Conservation (phyloP, 106 monocot genomes). For the Dioscorea dumetorum region DNA sequence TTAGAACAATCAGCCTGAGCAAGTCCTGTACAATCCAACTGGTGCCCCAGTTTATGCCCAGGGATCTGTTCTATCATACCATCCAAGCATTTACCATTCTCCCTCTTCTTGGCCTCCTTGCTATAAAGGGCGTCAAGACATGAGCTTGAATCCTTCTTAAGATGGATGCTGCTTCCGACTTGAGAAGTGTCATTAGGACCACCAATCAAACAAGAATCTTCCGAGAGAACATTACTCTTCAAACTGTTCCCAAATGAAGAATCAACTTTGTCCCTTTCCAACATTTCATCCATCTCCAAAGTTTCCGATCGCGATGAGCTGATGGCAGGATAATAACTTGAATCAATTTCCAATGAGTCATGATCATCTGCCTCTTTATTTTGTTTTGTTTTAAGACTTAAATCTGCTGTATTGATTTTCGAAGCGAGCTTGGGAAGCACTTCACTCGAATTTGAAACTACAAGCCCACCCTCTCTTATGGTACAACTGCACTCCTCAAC, state of each 20-base stretch:
- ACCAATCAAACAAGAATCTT: background rate
- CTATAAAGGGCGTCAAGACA: background rate
- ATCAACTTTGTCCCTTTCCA: background rate
- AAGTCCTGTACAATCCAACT: background rate
- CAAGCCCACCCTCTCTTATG: too few species aligned
- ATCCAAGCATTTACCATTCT: background rate
- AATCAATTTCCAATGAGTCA: too few species aligned
- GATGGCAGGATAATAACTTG: background rate
- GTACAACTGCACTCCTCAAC: too few species aligned
- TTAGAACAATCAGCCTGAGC: background rate
- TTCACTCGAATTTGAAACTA: too few species aligned
- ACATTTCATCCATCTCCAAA: background rate
- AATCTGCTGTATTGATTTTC: too few species aligned
- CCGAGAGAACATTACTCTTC: background rate
- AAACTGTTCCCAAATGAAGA: background rate
- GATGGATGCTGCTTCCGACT: background rate
- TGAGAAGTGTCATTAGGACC: background rate
- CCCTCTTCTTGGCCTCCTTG: background rate
- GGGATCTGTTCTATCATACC: background rate
- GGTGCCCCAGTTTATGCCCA: background rate
- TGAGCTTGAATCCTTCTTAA: background rate
- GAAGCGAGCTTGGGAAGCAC: too few species aligned
- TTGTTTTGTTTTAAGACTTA: background rate
- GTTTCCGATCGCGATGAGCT: background rate
- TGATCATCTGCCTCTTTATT: background rate